These are phyloP conservation scores for Cunninghamia lanceolata DNA, from an alignment of 75 land plant species.

Conservation along the genomic window DNA sequence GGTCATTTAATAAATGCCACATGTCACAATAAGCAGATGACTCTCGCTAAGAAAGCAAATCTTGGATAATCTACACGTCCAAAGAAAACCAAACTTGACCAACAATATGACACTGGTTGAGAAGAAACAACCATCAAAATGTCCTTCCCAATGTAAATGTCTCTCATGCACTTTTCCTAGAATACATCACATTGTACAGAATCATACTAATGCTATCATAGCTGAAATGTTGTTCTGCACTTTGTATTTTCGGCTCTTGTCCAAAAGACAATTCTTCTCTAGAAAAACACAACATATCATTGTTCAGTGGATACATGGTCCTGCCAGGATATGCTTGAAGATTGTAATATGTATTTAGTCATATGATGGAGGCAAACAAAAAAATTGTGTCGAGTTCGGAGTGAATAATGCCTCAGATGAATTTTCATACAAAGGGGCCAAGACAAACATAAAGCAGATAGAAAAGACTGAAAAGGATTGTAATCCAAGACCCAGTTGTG, in stretches of 20 bases:
- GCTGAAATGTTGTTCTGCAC: neutral
- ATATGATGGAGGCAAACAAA: neutral
- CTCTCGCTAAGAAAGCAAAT: neutral
- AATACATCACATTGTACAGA: neutral
- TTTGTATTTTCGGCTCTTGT: neutral
- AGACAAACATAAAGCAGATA: neutral
- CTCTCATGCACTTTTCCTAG: neutral
- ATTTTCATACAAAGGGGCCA: neutral
- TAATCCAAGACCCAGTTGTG: neutral
- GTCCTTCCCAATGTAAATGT: neutral
- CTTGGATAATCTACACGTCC: neutral
- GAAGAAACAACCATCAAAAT: conserved; percentile 4
- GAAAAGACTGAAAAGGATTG: neutral
- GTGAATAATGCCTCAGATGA: neutral
- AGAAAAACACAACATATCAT: neutral
- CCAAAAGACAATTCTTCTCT: neutral
- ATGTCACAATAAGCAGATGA: neutral
- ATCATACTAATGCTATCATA: neutral
- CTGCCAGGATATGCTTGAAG: neutral
- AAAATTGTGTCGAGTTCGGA: neutral
- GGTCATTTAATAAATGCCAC: neutral
- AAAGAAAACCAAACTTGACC: neutral
- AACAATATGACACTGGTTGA: neutral
- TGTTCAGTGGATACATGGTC: neutral
- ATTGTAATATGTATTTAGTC: neutral